Base-by-base conservation (phyloP, 2,329 filamentous ascomycete species). In the Thielaviopsis euricoi region DNA sequence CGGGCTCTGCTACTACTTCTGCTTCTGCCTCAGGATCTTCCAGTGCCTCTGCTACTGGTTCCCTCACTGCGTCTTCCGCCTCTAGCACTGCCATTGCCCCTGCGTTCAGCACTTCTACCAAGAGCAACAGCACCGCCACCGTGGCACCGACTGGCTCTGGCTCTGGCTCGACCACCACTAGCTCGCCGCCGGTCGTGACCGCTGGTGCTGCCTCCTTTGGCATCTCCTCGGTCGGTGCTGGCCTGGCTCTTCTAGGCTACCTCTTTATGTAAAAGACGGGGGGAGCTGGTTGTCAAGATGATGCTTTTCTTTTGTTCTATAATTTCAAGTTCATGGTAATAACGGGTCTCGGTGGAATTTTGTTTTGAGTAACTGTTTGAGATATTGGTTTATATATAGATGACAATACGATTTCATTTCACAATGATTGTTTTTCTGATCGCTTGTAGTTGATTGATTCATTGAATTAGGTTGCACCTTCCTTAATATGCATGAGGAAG, bases 161-260 rank as follows among this genome's bases (percentile, higher is more conserved):
- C 46, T n/a, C 49, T 19, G 26, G 43, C 37, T 51, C 57, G 17
- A 40, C 43, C 10, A 10, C 37, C 13, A 29, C 57, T 17, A 19
- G 37, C 49, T 37, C 55, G 10, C 19, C 13, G 13, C 33, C 48
- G 6, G 17, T 23, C 13, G 50, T 37, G 13, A 56, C 55, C 46
- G 53, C 49, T 21, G 58, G 55, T 26, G 53, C 57, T 49, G 23
- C 48, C 17, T 21, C 49, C 15, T 13, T 51, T 49, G 37, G 48
- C 7, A 7, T 62, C 17, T 59, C 61, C 13, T 57, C 54, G 37
- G 40, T 21, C 25, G 53, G 43, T n/a, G 57, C 52, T 48, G 59
- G 58, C 22, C 37, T 62, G 48, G 61, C 53, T 25, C 22, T 54
- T 13, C 46, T 62, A 13, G 51, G 56, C 9, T 55, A 51, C 56